Percentiles rank a stretch among this genome's conserved stretches.
Conservation (phyloP, 1,284 basidiomycete genomes). For the Laetiporus sulphureus region DNA sequence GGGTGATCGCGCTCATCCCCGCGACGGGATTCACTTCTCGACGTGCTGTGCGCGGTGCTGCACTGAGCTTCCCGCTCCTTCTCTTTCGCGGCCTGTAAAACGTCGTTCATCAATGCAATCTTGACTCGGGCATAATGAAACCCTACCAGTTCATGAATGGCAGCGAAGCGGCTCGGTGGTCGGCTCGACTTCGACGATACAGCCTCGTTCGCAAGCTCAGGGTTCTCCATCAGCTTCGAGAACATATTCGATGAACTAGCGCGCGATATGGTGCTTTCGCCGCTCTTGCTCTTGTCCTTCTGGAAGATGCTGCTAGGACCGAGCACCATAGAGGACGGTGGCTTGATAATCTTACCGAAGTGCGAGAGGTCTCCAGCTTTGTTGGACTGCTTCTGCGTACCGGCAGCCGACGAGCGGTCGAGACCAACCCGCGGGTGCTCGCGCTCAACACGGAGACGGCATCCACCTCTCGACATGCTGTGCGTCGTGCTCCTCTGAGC, state of each 20-base stretch:
- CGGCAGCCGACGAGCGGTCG: constrained; percentile 85
- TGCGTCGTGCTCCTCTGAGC: constrained; percentile 41
- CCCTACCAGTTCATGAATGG: no score
- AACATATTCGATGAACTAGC: constrained; percentile 88
- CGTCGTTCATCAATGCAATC: no score
- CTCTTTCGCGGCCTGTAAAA: constrained; percentile 43
- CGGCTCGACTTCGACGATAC: constrained; percentile 39
- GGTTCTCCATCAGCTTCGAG: constrained; percentile 62
- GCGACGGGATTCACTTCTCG: constrained; percentile 79
- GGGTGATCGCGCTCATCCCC: constrained; percentile 64
- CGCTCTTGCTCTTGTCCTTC: constrained; percentile 36
- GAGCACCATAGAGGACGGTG: constrained; percentile 53
- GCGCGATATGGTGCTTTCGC: constrained; percentile 68
- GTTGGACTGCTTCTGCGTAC: constrained; percentile 54
- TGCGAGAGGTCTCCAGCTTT: constrained; percentile 84
- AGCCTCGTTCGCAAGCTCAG: constrained; percentile 49
- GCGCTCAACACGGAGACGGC: constrained; percentile 78
- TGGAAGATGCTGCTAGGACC: constrained; percentile 77
- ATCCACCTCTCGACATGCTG: constrained; percentile 75
- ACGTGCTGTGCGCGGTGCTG: constrained; percentile 54
- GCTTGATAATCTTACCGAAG: constrained; percentile 82
- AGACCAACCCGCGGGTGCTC: constrained; percentile 44
- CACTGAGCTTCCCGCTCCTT: constrained; percentile 66
- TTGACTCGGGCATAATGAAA: no score
- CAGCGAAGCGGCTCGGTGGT: constrained; percentile 42